Evolutionary conservation across 1,284 basidiomycete species (phyloP), one percentile per base, ranked within the genome.

Genomic region (Trichosporon sp.): DNA sequence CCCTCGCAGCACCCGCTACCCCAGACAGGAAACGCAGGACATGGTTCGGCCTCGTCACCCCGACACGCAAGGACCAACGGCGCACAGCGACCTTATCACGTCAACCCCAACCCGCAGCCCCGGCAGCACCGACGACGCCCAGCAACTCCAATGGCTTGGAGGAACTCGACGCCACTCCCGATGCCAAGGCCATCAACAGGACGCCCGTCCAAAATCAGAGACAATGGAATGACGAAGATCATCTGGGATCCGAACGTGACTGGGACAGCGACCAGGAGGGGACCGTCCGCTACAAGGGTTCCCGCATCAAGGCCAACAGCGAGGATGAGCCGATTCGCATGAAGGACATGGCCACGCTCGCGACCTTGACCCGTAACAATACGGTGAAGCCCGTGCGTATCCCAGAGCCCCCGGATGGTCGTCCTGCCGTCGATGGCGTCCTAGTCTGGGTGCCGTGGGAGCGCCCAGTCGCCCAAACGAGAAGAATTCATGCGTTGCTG

Each of bases 11-110:
- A 5, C 56, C 56, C 18, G 18, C 27, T 18, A 60, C 56, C 6
- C 56, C 56, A 18, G 56, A 60, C 56, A 31, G 56, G 18, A 29
- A 60, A 2, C 64, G 80, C n/a, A 69, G 76, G 32, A 79, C 78
- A 58, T 81, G 80, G 80, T 80, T 81, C 63, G 72, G 73, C 29
- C 70, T 79, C 7, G 74, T 72, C 11, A 75, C 70, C 3, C 72
- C 70, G 44, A 73, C 65, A 29, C 71, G 71, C 56, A 70, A 65
- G 53, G 64, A 69, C 58, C 64, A 60, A 29, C 56, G 56, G 9
- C 27, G 64, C 4, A 51, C 29, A 12, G 53, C 65, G 23, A 51
- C 67, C 15, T 7, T 65, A 8, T 62, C 34, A 29, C 29, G 58
- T 13, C 32, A 60, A 18, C 25, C 27, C 2, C 27, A 31, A 13